phyloP scores from a whole-genome alignment of 495 filamentous ascomycete genomes.

The Rostrohypoxylon terebratum region DNA sequence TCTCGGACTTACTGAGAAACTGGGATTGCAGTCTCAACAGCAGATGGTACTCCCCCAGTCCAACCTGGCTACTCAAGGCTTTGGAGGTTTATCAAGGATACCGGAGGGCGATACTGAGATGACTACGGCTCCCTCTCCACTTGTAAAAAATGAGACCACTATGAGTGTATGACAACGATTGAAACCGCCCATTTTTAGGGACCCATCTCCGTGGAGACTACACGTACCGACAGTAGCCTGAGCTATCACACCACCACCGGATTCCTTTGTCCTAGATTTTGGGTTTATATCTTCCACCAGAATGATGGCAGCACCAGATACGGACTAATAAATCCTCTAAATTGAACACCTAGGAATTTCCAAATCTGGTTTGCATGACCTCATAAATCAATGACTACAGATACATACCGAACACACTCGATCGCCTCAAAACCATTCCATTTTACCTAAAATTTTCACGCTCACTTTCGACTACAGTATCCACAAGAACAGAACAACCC shows the following conservation, averaged over 20 bases:
- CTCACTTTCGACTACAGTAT: conserved; percentile 1
- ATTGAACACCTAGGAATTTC: neutral
- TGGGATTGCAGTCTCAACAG: conserved; percentile 74
- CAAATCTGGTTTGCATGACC: conserved; percentile 5
- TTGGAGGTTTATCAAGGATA: conserved; percentile 77
- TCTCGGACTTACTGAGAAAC: conserved; percentile 85
- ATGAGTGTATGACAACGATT: conserved; percentile 37
- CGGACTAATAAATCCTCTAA: neutral
- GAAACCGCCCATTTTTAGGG: neutral
- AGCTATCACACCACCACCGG: neutral
- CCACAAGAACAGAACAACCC: conserved; percentile 6
- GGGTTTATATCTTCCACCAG: neutral
- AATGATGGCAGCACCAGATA: neutral
- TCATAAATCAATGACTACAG: neutral
- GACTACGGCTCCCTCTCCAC: conserved; percentile 48
- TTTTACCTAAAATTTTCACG: neutral
- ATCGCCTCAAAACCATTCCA: neutral
- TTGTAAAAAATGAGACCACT: conserved; percentile 66
- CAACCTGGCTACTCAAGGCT: conserved; percentile 60
- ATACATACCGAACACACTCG: conserved; percentile 18
- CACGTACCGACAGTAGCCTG: neutral
- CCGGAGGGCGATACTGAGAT: conserved; percentile 69
- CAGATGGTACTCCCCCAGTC: conserved; percentile 51
- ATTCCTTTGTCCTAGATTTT: conserved; percentile 2
- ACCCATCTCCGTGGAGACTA: neutral